These are phyloP conservation scores for Geotrichum aggregatum DNA, from an alignment of 1,139 yeast genomes.

Conservation along the genomic window DNA sequence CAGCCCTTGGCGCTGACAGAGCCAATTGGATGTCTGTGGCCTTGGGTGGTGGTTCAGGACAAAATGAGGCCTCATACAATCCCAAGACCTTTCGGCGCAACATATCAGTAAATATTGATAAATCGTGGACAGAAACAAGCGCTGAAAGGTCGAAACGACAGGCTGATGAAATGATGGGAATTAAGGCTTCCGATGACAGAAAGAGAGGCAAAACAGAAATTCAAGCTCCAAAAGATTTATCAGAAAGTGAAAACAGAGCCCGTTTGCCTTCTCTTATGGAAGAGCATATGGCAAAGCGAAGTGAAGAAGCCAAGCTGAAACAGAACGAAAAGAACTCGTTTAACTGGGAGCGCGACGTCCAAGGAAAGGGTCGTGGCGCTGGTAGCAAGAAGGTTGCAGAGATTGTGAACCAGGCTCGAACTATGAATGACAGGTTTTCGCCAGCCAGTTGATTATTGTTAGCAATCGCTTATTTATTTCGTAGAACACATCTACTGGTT, in stretches of 20 bases:
- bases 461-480: neutral
- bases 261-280: conserved; percentile 18
- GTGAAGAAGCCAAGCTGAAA: conserved; percentile 14
- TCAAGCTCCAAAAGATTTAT: neutral
- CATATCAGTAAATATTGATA: conserved; percentile 9
- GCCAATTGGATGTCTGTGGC: conserved; percentile 22
- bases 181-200: neutral
- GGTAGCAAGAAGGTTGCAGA: conserved; percentile 14
- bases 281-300: conserved; percentile 20
- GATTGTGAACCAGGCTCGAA: conserved; percentile 19
- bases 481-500: neutral
- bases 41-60: conserved; percentile 12
- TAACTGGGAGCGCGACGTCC: conserved; percentile 21
- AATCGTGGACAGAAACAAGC: conserved; percentile 19
- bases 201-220: neutral
- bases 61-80: conserved; percentile 15
- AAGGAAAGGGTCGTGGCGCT: conserved; percentile 11
- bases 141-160: conserved; percentile 19
- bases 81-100: conserved; percentile 22
- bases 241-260: conserved; percentile 1
- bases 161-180: conserved; percentile 24
- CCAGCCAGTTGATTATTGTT: neutral
- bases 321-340: conserved; percentile 5
- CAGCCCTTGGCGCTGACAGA: conserved; percentile 15
- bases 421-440: conserved; percentile 17